Evolutionary conservation across 1,139 yeast species (phyloP).

Genomic region (Yamadazyma jaroonii): DNA sequence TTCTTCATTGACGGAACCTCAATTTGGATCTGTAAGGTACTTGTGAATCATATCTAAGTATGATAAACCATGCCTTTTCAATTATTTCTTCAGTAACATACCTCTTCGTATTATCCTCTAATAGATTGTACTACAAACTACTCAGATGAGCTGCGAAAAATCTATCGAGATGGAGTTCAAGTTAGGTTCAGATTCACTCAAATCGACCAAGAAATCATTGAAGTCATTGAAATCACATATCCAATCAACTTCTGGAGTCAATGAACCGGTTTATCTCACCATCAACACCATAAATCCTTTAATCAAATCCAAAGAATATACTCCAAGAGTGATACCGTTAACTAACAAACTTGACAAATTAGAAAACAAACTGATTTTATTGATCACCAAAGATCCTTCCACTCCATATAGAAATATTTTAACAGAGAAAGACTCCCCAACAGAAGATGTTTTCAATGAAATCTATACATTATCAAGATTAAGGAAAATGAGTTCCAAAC

Average conservation of each 20-base stretch:
- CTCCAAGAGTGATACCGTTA: conserved; percentile 67
- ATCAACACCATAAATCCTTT: conserved; percentile 53
- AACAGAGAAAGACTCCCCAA: conserved; percentile 45
- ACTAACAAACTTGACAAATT: conserved; percentile 47
- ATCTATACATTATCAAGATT: conserved; percentile 57
- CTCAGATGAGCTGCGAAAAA: neutral
- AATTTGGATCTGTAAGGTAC: no score
- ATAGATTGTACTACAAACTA: no score
- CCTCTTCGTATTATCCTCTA: no score
- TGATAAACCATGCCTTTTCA: no score
- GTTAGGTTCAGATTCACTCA: conserved; percentile 22
- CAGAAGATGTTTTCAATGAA: conserved; percentile 58
- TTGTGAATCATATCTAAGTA: no score
- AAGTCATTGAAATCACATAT: conserved; percentile 34
- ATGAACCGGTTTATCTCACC: conserved; percentile 46
- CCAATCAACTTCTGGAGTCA: conserved; percentile 15
- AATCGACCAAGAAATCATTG: conserved; percentile 29
- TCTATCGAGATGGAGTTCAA: conserved; percentile 5
- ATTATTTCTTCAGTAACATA: no score
- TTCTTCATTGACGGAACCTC: no score
- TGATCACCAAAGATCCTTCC: conserved; percentile 70
- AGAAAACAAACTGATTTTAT: conserved; percentile 48
- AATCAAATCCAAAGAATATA: conserved; percentile 48
- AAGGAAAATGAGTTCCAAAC: conserved; percentile 42
- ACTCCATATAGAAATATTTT: conserved; percentile 49